phyloP scores from a whole-genome alignment of 306 rosid genomes.

The Cucumis cinereus region DNA sequence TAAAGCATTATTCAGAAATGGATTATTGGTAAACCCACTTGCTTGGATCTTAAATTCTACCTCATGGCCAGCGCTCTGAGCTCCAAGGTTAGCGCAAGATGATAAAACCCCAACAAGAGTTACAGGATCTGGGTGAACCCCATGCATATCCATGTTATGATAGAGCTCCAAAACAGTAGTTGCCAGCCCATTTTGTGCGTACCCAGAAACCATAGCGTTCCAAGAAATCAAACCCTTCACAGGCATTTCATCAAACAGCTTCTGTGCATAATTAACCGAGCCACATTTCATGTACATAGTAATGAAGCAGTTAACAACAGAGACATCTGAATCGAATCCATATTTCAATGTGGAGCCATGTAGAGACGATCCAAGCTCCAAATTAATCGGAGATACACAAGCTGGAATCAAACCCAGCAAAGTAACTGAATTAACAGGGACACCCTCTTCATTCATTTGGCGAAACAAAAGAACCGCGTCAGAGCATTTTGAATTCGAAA shows the following conservation, averaged over 20 bases:
- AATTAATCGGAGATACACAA: constrained; percentile 23
- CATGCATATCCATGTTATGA: constrained; percentile 20
- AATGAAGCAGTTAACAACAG: constrained; percentile 59
- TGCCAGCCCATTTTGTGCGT: constrained; percentile 64
- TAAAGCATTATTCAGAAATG: constrained; percentile 27
- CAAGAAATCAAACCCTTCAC: constrained; percentile 66
- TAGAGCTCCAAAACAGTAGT: constrained; percentile 53
- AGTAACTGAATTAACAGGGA: constrained; percentile 41
- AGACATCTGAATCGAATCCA: constrained; percentile 34
- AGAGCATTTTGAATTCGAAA: constrained; percentile 21
- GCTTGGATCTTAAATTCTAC: constrained; percentile 17
- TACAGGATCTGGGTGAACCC: constrained; percentile 27
- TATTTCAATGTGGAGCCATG: constrained; percentile 34
- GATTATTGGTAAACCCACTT: constrained; percentile 24
- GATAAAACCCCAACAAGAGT: constrained; percentile 42
- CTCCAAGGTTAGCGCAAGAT: constrained; percentile 38
- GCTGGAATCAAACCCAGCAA: constrained; percentile 60
- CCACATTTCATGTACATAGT: constrained; percentile 78
- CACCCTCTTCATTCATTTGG: constrained; percentile 34
- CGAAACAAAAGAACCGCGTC: constrained; percentile 38
- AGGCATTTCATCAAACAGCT: constrained; percentile 44
- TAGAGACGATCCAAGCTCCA: constrained; percentile 38
- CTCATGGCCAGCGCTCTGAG: constrained; percentile 22
- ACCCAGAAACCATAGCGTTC: constrained; percentile 91
- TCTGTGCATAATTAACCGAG: constrained; percentile 31